These are phyloP conservation scores for Sophora flavescens DNA, from an alignment of 306 rosid species.

Conservation along the genomic window DNA sequence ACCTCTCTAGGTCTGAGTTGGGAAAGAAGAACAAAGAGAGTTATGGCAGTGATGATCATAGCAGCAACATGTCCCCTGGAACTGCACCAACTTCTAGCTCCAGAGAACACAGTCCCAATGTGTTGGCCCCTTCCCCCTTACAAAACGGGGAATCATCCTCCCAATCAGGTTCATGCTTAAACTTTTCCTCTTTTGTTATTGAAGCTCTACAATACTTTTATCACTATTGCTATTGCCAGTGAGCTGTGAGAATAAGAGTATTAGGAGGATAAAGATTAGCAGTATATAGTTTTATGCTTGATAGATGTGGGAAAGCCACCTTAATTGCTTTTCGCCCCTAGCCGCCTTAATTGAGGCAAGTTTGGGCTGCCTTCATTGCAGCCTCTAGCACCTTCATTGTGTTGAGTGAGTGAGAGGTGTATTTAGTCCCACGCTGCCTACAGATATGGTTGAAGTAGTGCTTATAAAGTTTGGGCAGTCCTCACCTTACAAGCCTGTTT, in stretches of 20 bases:
- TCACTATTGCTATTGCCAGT: background rate
- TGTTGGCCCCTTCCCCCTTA: slow-evolving; percentile 66
- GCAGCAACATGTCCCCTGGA: slow-evolving; percentile 55
- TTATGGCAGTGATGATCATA: slow-evolving; percentile 56
- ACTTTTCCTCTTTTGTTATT: too few relatives aligned
- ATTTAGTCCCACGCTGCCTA: too few relatives aligned
- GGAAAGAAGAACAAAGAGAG: slow-evolving; percentile 60
- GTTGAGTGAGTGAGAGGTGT: too few relatives aligned
- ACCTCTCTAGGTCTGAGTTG: slow-evolving; percentile 65
- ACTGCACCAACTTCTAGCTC: slow-evolving; percentile 53
- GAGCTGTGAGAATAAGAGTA: background rate
- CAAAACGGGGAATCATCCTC: slow-evolving; percentile 79
- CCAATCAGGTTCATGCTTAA: slow-evolving; percentile 58
- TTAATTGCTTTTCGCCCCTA: too few relatives aligned
- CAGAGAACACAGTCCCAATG: slow-evolving; percentile 73
- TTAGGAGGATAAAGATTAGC: slow-evolving; percentile 5
- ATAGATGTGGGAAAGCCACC: background rate
- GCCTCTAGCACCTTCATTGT: too few relatives aligned
- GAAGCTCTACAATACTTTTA: background rate
- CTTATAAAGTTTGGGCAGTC: too few relatives aligned
- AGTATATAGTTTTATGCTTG: background rate
- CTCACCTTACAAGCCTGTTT: too few relatives aligned
- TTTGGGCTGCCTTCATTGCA: too few relatives aligned
- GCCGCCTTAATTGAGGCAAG: too few relatives aligned
- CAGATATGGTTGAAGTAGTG: too few relatives aligned